phyloP scores from a whole-genome alignment of 164 flowering plant species.

The Vitis rotundifolia region DNA sequence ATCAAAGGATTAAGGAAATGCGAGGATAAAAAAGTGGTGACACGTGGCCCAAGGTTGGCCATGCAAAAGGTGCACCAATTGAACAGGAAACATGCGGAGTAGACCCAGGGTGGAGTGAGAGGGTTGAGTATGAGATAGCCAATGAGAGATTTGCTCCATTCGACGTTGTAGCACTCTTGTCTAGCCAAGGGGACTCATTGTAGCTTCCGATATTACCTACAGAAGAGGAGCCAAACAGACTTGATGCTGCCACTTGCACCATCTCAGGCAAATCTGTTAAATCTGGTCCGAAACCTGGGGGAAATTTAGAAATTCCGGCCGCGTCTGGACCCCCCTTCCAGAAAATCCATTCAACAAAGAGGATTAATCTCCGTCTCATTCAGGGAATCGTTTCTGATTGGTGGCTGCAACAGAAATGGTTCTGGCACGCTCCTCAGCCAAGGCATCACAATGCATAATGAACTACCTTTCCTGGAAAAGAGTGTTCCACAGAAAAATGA shows the following conservation, averaged over 20 bases:
- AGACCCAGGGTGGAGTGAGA: too few relatives aligned
- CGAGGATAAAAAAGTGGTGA: too few relatives aligned
- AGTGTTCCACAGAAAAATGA: background rate
- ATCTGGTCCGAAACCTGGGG: slow-evolving; percentile 22
- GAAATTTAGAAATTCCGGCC: slow-evolving; percentile 21
- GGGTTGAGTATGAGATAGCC: too few relatives aligned
- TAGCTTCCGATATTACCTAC: slow-evolving; percentile 15
- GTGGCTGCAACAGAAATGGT: slow-evolving; percentile 27
- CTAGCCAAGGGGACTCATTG: slow-evolving; percentile 9
- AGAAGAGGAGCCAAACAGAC: slow-evolving; percentile 26
- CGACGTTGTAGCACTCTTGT: slow-evolving; percentile 7
- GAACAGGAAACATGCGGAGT: too few relatives aligned
- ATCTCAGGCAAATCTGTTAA: slow-evolving; percentile 29
- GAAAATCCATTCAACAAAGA: slow-evolving; percentile 20
- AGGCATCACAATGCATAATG: slow-evolving; percentile 49
- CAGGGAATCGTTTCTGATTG: slow-evolving; percentile 22
- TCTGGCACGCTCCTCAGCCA: slow-evolving; percentile 45
- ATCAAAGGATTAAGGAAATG: too few relatives aligned
- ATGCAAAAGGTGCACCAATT: too few relatives aligned
- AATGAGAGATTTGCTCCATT: slow-evolving; percentile 23
- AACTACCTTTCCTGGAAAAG: slow-evolving; percentile 51
- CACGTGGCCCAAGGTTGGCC: too few relatives aligned
- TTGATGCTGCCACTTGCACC: slow-evolving; percentile 18
- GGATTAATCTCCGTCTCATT: slow-evolving; percentile 12
- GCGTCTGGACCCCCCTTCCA: slow-evolving; percentile 17